Percentiles rank a stretch among this genome's conserved stretches.
Conservation (phyloP, 2,329 filamentous ascomycete genomes). For the Xylogone sp. region DNA sequence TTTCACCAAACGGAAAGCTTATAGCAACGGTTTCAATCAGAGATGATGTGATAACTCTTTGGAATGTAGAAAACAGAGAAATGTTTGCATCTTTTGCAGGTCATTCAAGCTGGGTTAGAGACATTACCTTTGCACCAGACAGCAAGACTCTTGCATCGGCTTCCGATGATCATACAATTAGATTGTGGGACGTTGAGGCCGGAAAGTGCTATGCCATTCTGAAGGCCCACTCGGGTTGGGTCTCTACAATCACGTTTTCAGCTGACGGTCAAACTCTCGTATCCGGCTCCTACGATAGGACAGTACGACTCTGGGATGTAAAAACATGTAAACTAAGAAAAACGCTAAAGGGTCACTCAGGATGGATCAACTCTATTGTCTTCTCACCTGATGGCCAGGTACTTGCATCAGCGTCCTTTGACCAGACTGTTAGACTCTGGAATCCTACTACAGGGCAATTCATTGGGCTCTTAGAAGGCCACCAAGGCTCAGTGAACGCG, state of each 20-base stretch:
- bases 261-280: slow-evolving; percentile 2
- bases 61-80: too few relatives aligned
- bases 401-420: slow-evolving; percentile 4
- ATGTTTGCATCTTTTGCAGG: too few relatives aligned
- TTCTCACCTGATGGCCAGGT: slow-evolving; percentile 7
- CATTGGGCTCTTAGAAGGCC: not conserved
- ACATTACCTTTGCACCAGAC: too few relatives aligned
- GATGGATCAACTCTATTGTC: not conserved
- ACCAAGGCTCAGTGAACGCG: slow-evolving; percentile 2
- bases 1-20: too few relatives aligned
- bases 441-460: slow-evolving; percentile 2
- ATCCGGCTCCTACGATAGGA: not conserved
- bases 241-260: slow-evolving; percentile 1
- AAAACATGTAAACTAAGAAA: slow-evolving; percentile 3
- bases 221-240: not conserved
- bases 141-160: too few relatives aligned
- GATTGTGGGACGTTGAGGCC: too few relatives aligned
- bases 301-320: slow-evolving; percentile 4
- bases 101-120: too few relatives aligned
- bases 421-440: slow-evolving; percentile 7
- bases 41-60: too few relatives aligned
- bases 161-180: too few relatives aligned
- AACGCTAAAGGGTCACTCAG: slow-evolving; percentile 11
- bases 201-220: too few relatives aligned
- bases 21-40: too few relatives aligned